Conservation (phyloP, 441 rosid genomes). For the Gossypium aridum region DNA sequence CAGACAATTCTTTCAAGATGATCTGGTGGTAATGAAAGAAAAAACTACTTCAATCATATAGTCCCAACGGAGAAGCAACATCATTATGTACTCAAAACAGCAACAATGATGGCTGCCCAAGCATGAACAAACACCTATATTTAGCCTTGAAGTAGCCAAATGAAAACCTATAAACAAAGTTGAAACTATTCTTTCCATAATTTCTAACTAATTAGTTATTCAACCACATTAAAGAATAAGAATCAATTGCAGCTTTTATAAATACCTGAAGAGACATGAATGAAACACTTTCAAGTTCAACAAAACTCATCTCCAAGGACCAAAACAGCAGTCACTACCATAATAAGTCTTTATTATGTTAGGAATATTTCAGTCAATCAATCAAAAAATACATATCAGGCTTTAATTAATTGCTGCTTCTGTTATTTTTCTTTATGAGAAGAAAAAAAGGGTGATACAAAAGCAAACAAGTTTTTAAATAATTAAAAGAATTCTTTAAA, state of each 20-base stretch:
- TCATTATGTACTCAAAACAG: neutral
- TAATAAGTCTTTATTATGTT: neutral
- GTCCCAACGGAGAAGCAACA: neutral
- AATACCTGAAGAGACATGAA: neutral
- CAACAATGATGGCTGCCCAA: neutral
- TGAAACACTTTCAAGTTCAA: conserved; percentile 1
- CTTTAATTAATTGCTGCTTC: neutral
- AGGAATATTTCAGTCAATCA: neutral
- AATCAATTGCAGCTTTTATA: neutral
- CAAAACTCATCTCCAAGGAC: neutral
- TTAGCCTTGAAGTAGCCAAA: neutral
- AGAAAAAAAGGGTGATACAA: neutral
- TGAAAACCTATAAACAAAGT: neutral
- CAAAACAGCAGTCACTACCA: neutral
- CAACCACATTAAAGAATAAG: neutral
- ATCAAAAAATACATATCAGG: neutral
- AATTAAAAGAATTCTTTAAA: neutral
- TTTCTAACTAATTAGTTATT: neutral
- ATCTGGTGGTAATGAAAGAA: neutral
- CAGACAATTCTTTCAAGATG: neutral
- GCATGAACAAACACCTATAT: neutral
- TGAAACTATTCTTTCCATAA: neutral
- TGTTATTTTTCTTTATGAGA: neutral
- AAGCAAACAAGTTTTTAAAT: neutral
- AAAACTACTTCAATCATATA: neutral